Conservation (phyloP, 2,329 filamentous ascomycete species). For the Pseudogymnoascus sp. region DNA sequence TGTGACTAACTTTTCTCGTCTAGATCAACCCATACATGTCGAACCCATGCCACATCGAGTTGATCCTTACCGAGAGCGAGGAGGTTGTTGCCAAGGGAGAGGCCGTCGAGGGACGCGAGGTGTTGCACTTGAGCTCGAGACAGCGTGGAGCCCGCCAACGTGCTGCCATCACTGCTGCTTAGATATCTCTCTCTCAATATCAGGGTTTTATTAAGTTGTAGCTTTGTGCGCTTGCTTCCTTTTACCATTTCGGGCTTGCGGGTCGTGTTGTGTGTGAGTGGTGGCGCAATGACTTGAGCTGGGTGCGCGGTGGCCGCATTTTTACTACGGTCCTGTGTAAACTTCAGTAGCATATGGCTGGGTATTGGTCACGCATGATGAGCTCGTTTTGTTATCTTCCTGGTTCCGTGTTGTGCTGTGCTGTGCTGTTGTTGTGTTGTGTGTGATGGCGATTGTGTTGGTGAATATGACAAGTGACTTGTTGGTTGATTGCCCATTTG, state of each 20-base stretch:
- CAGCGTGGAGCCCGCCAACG: conserved; percentile 72
- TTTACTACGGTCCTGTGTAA: conserved; percentile 22
- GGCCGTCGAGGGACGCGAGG: conserved; percentile 56
- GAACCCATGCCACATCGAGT: conserved; percentile 99
- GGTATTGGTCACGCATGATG: conserved; percentile 15
- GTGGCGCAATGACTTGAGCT: conserved; percentile 4
- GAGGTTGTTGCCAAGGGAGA: conserved; percentile 91
- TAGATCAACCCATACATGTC: conserved; percentile 99
- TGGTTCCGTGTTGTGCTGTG: not conserved
- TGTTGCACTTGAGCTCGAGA: conserved; percentile 72
- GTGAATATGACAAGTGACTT: not conserved
- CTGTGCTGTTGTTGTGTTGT: not conserved
- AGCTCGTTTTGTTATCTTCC: not conserved
- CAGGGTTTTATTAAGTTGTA: conserved; percentile 5
- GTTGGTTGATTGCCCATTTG: not conserved
- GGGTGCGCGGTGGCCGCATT: not conserved
- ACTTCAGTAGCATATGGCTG: conserved; percentile 26
- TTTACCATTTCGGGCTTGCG: not conserved
- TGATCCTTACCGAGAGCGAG: conserved; percentile 96
- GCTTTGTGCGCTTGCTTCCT: no score
- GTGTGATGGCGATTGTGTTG: not conserved
- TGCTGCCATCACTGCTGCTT: conserved; percentile 59
- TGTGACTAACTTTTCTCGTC: conserved; percentile 23
- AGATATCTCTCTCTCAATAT: conserved; percentile 30
- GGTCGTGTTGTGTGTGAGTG: not conserved